phyloP scores from a whole-genome alignment of 805 yeast species.

The Metschnikowia dekortorum region DNA sequence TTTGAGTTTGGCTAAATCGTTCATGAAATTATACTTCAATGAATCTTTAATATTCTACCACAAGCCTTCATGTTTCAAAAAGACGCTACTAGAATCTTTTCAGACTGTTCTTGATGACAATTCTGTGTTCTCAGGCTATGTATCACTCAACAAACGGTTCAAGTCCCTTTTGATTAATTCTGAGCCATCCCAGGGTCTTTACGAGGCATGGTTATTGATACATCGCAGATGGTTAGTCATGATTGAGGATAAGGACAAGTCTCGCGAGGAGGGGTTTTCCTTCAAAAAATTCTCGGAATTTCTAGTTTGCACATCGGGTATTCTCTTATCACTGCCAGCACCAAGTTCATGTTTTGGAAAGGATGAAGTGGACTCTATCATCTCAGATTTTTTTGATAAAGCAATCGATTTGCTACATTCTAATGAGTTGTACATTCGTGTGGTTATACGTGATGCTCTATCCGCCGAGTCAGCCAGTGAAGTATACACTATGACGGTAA shows the following conservation, averaged over 20 bases:
- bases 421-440: constrained; percentile 53
- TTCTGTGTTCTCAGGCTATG: constrained; percentile 60
- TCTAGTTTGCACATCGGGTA: constrained; percentile 66
- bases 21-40: constrained; percentile 29
- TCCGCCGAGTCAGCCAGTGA: constrained; percentile 61
- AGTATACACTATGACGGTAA: constrained; percentile 46
- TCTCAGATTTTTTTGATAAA: constrained; percentile 44
- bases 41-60: constrained; percentile 13
- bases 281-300: constrained; percentile 70
- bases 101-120: constrained; percentile 39
- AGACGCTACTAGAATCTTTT: constrained; percentile 27
- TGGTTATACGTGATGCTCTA: constrained; percentile 67
- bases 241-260: constrained; percentile 22
- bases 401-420: constrained; percentile 48
- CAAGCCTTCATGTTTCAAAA: constrained; percentile 10
- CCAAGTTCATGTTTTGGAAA: constrained; percentile 18
- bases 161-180: constrained; percentile 33
- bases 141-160: constrained; percentile 67
- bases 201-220: constrained; percentile 41
- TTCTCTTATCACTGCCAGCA: constrained; percentile 40
- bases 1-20: constrained; percentile 42
- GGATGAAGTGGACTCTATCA: constrained; percentile 27
- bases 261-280: constrained; percentile 40
- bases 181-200: constrained; percentile 37
- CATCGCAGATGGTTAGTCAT: constrained; percentile 46